Evolutionary conservation across 2,329 filamentous ascomycete genomes (phyloP).

Genomic region (Monosporascus sp.): DNA sequence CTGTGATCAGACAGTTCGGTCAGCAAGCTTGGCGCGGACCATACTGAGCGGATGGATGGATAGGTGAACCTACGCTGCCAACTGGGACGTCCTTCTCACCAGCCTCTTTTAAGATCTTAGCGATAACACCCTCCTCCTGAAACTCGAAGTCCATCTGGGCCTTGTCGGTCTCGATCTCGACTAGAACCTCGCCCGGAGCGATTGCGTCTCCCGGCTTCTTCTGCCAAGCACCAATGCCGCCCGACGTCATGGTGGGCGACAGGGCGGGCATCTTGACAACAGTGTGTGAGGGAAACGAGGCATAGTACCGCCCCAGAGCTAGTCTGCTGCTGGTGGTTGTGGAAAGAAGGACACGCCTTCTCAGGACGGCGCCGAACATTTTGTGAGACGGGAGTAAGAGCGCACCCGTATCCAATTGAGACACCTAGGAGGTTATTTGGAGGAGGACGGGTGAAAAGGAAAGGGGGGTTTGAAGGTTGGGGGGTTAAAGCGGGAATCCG

Average conservation of each 20-base stretch:
- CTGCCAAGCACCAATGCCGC: conserved; percentile 96
- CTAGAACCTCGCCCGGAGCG: conserved; percentile 86
- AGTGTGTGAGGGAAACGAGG: conserved; percentile 88
- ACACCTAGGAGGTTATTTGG: not conserved
- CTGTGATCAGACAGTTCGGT: conserved; percentile 40
- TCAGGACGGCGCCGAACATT: conserved; percentile 61
- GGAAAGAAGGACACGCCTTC: conserved; percentile 57
- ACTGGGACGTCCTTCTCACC: conserved; percentile 93
- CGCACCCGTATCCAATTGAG: not conserved
- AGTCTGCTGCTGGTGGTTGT: conserved; percentile 45
- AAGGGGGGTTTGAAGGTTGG: not conserved
- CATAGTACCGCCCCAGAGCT: conserved; percentile 61
- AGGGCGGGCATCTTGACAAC: conserved; percentile 97
- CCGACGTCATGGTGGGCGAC: conserved; percentile 94
- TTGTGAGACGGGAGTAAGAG: conserved; percentile 24
- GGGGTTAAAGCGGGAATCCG: not conserved
- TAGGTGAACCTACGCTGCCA: conserved; percentile 70
- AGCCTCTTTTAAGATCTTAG: conserved; percentile 87
- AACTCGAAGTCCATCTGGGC: conserved; percentile 99
- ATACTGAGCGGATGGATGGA: not conserved
- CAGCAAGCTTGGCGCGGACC: conserved; percentile 4
- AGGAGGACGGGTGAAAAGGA: not conserved
- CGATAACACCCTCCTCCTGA: conserved; percentile 94
- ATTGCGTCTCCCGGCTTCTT: conserved; percentile 91
- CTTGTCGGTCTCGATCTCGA: conserved; percentile 99